Evolutionary conservation across 2,329 filamentous ascomycete genomes (phyloP).

Genomic region (Colletotrichum liaoningense): DNA sequence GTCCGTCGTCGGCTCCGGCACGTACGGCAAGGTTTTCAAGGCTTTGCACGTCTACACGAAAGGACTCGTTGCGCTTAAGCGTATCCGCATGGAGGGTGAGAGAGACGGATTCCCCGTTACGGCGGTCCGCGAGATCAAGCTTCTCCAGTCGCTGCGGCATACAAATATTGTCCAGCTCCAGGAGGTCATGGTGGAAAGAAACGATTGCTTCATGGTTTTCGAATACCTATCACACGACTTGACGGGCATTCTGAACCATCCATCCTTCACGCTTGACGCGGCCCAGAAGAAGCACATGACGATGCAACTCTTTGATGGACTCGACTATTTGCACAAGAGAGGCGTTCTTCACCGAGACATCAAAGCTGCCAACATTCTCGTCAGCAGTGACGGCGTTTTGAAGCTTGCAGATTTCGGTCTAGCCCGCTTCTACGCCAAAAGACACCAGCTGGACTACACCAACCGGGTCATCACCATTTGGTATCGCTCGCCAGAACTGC

Average conservation of each 20-base stretch:
- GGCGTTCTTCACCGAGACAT: slow-evolving; percentile 98
- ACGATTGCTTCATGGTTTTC: slow-evolving; percentile 99
- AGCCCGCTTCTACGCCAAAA: slow-evolving; percentile 95
- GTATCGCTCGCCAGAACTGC: slow-evolving; percentile 92
- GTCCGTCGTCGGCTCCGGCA: slow-evolving; percentile 94
- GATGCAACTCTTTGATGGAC: slow-evolving; percentile 90
- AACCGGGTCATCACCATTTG: slow-evolving; percentile 99
- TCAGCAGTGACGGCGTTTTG: slow-evolving; percentile 87
- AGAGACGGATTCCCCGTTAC: slow-evolving; percentile 92
- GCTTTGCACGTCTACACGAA: slow-evolving; percentile 93
- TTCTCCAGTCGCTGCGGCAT: slow-evolving; percentile 88
- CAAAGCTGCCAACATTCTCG: slow-evolving; percentile 96
- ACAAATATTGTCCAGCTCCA: slow-evolving; percentile 84
- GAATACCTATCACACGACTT: slow-evolving; percentile 97
- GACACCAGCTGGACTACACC: slow-evolving; percentile 92
- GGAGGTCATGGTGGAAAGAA: slow-evolving; percentile 98
- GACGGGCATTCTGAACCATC: slow-evolving; percentile 94
- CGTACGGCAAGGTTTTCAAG: slow-evolving; percentile 96
- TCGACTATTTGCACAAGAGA: slow-evolving; percentile 91
- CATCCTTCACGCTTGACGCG: slow-evolving; percentile 84
- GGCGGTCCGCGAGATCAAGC: slow-evolving; percentile 89
- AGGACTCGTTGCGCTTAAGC: slow-evolving; percentile 85
- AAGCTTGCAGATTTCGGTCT: slow-evolving; percentile 97
- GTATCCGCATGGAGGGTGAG: slow-evolving; percentile 94
- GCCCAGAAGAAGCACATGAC: slow-evolving; percentile 94